Evolutionary conservation across 2,329 filamentous ascomycete genomes (phyloP), one percentile per base, ranked within the genome.

Genomic region (Mycosphaerella arachidis): DNA sequence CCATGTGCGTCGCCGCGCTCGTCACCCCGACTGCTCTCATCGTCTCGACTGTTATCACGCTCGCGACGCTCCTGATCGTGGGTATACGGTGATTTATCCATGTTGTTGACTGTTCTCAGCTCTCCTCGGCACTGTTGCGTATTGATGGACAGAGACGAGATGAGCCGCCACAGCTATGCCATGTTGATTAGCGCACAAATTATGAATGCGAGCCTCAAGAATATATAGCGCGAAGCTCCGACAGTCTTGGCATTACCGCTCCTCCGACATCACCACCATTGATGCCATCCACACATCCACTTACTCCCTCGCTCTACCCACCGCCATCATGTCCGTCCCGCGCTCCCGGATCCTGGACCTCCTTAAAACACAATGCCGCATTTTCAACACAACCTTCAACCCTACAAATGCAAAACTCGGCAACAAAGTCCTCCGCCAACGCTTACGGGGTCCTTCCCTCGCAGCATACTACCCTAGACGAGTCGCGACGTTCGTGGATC

Each of bases 321-420:
- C 50, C 64, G 4, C 30, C 6, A 72, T 65, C 55, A 83, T 84
- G 81, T 73, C 81, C 33, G 80, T 83, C 68, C 75, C 82, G 61
- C 78, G 80, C 61, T 75, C 74, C 53, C 79, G 84, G 52, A 73
- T 86, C 35, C 63, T 85, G 52, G 89, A 91, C 73, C 83, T 96
- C 64, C 84, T 93, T 81, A 92, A 91, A 87, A 92, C 91, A 76
- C 92, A 92, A 88, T 96, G 91, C 82, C 86, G 87, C 74, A 85
- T 97, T 79, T 99, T 97, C 81, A 88, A 87, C 71, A 90, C 89
- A 54, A 92, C 88, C 56, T 97, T 87, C 81, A 99, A 99, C 77
- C 94, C 94, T 29, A 83, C 91, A 57, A 81, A 86, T 67, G 76
- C 89, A 63, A 90, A 94, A 63, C 85, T 91, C 68, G 94, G 94